These are phyloP conservation scores for Citrus medica DNA, from an alignment of 345 rosid species.

Conservation along the genomic window DNA sequence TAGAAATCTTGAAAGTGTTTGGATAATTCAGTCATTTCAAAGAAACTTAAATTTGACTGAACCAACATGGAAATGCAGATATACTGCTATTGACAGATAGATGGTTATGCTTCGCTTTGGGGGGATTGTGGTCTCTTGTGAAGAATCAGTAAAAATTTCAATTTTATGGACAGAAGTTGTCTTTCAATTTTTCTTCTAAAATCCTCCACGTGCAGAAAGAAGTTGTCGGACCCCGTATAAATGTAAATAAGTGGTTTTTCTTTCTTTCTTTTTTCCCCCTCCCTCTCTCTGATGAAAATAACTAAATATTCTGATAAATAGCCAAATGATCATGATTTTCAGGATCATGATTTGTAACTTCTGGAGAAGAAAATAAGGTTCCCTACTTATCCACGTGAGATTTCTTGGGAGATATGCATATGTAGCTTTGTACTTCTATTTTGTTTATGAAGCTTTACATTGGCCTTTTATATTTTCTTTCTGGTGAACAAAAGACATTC, in stretches of 20 bases:
- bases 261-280: too few relatives aligned
- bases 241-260: too few relatives aligned
- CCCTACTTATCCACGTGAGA: too few relatives aligned
- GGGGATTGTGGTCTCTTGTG: background rate
- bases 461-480: too few relatives aligned
- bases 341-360: background rate
- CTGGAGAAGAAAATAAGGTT: too few relatives aligned
- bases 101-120: background rate
- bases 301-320: too few relatives aligned
- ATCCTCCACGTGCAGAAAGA: background rate
- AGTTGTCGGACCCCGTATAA: background rate
- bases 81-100: background rate
- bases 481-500: background rate
- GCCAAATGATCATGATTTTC: background rate
- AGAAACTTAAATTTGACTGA: background rate
- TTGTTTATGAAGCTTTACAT: too few relatives aligned
- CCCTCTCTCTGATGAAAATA: too few relatives aligned
- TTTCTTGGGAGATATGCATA: background rate
- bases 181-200: background rate
- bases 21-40: background rate
- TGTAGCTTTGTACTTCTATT: background rate
- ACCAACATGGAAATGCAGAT: background rate
- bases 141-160: background rate
- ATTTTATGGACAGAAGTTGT: too few relatives aligned
- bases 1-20: background rate